These are phyloP conservation scores for Tranzscheliella williamsii DNA, from an alignment of 1,284 basidiomycete species.

Conservation along the genomic window DNA sequence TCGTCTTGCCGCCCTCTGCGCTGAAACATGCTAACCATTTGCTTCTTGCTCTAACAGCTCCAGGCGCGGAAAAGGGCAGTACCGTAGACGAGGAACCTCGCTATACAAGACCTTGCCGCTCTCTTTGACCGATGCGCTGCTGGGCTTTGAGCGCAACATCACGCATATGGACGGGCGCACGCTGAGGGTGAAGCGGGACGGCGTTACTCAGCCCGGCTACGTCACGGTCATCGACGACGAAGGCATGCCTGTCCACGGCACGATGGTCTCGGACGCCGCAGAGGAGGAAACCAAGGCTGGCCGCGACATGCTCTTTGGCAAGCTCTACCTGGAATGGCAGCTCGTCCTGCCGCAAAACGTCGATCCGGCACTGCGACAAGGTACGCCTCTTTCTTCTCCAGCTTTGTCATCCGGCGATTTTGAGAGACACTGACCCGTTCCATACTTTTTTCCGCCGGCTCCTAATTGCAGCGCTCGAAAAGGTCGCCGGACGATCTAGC, in stretches of 20 bases:
- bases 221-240: conserved; percentile 45
- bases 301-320: conserved; percentile 38
- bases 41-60: conserved; percentile 19
- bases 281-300: conserved; percentile 22
- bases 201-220: conserved; percentile 52
- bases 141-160: conserved; percentile 53
- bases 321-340: conserved; percentile 55
- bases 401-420: no score
- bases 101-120: conserved; percentile 53
- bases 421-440: no score
- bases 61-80: conserved; percentile 36
- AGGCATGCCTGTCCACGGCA: conserved; percentile 53
- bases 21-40: no score
- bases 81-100: conserved; percentile 47
- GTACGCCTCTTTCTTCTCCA: no score
- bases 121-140: conserved; percentile 53
- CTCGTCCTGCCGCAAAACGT: conserved; percentile 49
- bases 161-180: conserved; percentile 54
- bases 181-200: conserved; percentile 37
- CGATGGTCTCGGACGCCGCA: conserved; percentile 15
- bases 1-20: not conserved
- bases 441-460: no score
- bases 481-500: conserved; percentile 3
- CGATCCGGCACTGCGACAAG: conserved; percentile 32
- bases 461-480: conserved; percentile 19